phyloP scores from a whole-genome alignment of 1,284 basidiomycete genomes.

The Naganishia albida region DNA sequence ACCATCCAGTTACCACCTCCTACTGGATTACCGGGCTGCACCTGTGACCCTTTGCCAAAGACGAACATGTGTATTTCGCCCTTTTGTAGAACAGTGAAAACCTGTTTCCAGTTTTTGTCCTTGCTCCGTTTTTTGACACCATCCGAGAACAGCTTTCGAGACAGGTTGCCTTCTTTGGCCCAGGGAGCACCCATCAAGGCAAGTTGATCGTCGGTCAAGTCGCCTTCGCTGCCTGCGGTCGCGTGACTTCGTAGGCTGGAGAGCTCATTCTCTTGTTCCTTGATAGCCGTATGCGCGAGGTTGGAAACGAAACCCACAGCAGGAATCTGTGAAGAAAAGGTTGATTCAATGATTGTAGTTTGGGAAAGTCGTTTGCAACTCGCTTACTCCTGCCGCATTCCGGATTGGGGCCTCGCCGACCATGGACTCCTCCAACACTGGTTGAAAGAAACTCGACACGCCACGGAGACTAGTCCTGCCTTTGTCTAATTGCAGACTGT shows the following conservation, averaged over 20 bases:
- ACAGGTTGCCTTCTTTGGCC: conserved; percentile 97
- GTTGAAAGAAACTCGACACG: conserved; percentile 64
- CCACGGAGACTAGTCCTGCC: conserved; percentile 63
- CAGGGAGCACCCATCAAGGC: conserved; percentile 92
- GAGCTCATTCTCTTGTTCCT: conserved; percentile 89
- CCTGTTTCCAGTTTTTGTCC: conserved; percentile 86
- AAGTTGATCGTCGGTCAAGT: conserved; percentile 86
- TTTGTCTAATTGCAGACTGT: neutral
- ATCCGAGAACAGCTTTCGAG: conserved; percentile 93
- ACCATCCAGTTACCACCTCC: conserved; percentile 98
- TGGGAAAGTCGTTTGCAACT: neutral
- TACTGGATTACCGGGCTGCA: conserved; percentile 61
- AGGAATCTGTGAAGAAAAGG: conserved; percentile 53
- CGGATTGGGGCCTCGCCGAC: conserved; percentile 73
- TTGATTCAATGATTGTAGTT: neutral
- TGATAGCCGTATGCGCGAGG: conserved; percentile 91
- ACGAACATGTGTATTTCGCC: conserved; percentile 94
- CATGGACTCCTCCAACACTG: conserved; percentile 71
- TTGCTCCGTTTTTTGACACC: conserved; percentile 70
- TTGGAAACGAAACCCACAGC: conserved; percentile 94
- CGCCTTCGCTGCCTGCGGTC: conserved; percentile 51
- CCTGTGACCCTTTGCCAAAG: conserved; percentile 65
- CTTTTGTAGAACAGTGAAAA: conserved; percentile 91
- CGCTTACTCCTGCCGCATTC: conserved; percentile 72
- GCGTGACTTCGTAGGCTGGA: conserved; percentile 67